Conservation (phyloP, 2,329 filamentous ascomycete species). For the Neurospora sp. region DNA sequence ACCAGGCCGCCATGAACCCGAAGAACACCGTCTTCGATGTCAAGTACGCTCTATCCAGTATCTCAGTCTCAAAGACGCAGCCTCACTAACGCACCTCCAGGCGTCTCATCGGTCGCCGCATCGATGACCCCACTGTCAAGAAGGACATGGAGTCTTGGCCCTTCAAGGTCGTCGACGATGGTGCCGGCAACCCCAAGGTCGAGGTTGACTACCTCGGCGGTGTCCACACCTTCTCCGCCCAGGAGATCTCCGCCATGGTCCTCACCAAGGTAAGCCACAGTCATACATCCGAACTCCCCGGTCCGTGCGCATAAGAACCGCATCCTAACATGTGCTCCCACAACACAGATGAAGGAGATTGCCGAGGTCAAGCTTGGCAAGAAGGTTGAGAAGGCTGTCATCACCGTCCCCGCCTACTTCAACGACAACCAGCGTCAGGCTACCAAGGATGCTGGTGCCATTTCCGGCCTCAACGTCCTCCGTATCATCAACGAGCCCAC, state of each 20-base stretch:
- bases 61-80: background rate
- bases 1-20: slow-evolving; percentile 99
- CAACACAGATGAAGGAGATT: slow-evolving; percentile 89
- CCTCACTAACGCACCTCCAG: slow-evolving; percentile 33
- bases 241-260: slow-evolving; percentile 99
- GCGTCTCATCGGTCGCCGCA: slow-evolving; percentile 95
- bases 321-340: slow-evolving; percentile 2
- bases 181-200: slow-evolving; percentile 71
- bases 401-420: slow-evolving; percentile 99
- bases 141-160: slow-evolving; percentile 99
- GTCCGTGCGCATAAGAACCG: background rate
- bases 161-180: slow-evolving; percentile 93
- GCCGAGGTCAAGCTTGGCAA: slow-evolving; percentile 97
- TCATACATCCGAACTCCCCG: background rate
- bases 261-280: slow-evolving; percentile 69
- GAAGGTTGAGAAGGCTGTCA: slow-evolving; percentile 98
- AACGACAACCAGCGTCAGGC: slow-evolving; percentile 99
- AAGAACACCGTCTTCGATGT: slow-evolving; percentile 97
- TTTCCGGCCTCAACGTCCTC: slow-evolving; percentile 93
- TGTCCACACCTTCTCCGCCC: slow-evolving; percentile 91
- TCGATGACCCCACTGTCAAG: slow-evolving; percentile 93
- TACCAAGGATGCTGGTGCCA: slow-evolving; percentile 98
- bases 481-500: slow-evolving; percentile 99
- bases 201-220: slow-evolving; percentile 93
- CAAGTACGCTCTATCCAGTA: slow-evolving; percentile 56